phyloP scores from a whole-genome alignment of 139 green algal species.

The Eudorina sp. region DNA sequence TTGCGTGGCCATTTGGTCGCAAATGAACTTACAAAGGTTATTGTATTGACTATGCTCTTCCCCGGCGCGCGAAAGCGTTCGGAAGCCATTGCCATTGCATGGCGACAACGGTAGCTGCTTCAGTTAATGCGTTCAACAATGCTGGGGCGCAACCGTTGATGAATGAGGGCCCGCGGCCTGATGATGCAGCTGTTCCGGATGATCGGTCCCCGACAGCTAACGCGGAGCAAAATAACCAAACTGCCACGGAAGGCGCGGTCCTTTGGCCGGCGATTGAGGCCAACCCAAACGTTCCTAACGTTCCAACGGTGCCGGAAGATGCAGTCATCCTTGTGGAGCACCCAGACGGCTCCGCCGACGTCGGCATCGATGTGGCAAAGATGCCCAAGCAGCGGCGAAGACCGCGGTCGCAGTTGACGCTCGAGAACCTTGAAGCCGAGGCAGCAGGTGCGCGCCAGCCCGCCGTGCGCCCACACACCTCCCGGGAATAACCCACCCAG shows the following conservation, averaged over 20 bases:
- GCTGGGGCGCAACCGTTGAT: too few species aligned
- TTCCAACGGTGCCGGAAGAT: neutral
- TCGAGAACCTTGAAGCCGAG: neutral
- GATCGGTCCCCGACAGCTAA: too few species aligned
- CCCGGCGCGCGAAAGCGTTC: too few species aligned
- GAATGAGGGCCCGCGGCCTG: too few species aligned
- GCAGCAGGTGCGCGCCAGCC: neutral
- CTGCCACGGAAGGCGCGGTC: neutral
- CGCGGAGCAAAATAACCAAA: too few species aligned
- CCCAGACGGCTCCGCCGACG: neutral
- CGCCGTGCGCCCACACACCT: too few species aligned
- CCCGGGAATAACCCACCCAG: too few species aligned
- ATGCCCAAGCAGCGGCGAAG: neutral
- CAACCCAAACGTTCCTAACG: slow-evolving; percentile 2
- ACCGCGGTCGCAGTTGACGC: neutral
- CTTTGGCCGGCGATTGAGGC: neutral
- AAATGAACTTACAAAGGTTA: too few species aligned
- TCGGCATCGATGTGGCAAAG: neutral
- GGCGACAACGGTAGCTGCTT: neutral
- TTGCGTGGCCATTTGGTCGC: too few species aligned
- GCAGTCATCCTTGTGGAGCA: slow-evolving; percentile 12
- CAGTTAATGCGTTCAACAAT: neutral
- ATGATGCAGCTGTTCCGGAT: too few species aligned
- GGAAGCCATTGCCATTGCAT: neutral
- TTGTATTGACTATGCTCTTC: too few species aligned